Base-by-base conservation (phyloP, 2,329 filamentous ascomycete genomes). In the Fusarium foetens region DNA sequence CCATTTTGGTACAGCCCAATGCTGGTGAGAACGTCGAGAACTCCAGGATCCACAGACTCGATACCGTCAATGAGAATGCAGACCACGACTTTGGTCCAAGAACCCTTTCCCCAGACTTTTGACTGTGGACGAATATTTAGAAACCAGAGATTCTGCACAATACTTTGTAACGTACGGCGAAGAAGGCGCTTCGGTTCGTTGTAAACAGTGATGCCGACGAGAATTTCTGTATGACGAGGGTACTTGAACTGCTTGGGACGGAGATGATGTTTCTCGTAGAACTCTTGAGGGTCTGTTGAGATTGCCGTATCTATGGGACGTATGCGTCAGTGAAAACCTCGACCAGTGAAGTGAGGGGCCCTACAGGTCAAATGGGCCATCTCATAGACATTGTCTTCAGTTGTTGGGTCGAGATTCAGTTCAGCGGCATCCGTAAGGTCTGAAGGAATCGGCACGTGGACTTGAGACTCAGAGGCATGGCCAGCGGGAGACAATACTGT, bases 1-100 rank as follows among this genome's bases (percentile, higher is more conserved):
- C 95, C 95, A 80, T 98, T 95, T 84, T 98, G 95, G 86, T 97
- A 98, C 71, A 97, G 88, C 86, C 95, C 95, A 75, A 98, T 86
- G 19, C 95, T 98, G 38, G 95, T 95, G 68, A 98, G 87, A 48
- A 98, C 88, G 81, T 98, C 95, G 49, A 98, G 87, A 8, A 93
- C 94, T 79, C 94, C 93, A 87, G 98, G 98, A 87, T 98, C 95
- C 72, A 93, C 95, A 81, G 96, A 95, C 76, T 97, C 94, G 78
- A 98, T 95, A 87, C 95, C 95, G 81, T 98, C 95, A 77, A 98
- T 98, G 66, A 98, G 94, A 72, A 98, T 86, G 81, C 93, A 96
- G 64, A 98, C 95, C 65, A 98, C 95, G 79, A 98, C 97, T 86
- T 98, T 98, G 81, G 98, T 95, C 95, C 95, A 98, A 58, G 95